A percentile compares a stretch with the other conserved stretches of the same genome.
Evolutionary conservation across 345 rosid genomes (phyloP).

Genomic region (Populus alba): DNA sequence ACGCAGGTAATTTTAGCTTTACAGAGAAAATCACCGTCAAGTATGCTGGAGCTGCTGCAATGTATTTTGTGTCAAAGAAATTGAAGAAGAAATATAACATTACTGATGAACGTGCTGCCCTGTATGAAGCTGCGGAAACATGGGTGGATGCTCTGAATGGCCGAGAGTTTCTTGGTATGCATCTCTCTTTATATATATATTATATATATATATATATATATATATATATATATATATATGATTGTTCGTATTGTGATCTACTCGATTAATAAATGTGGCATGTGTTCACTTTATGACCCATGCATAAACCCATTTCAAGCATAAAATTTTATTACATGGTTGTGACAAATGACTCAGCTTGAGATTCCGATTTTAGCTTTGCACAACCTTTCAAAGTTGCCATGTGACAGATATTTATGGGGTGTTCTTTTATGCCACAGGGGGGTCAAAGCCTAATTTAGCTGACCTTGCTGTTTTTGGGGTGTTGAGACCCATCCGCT

Average conservation of each 20-base stretch:
- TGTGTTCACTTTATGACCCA: not conserved
- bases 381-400: not conserved
- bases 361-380: not conserved
- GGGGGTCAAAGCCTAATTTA: constrained; percentile 78
- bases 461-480: constrained; percentile 95
- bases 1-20: constrained; percentile 80
- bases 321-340: not conserved
- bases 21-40: constrained; percentile 76
- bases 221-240: not conserved
- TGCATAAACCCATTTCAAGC: too few species aligned
- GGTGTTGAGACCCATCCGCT: constrained; percentile 84
- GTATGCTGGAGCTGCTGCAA: constrained; percentile 86
- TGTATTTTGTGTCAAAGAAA: constrained; percentile 89
- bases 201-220: not conserved
- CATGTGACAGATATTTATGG: not conserved
- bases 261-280: not conserved
- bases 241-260: not conserved
- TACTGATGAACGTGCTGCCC: constrained; percentile 78
- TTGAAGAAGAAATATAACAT: constrained; percentile 88
- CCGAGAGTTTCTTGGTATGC: constrained; percentile 66
- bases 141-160: constrained; percentile 86
- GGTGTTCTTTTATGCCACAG: constrained; percentile 29
- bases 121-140: constrained; percentile 85
- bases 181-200: not conserved
- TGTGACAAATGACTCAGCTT: not conserved